These are phyloP conservation scores for Goffeauzyma gilvescens DNA, from an alignment of 768 basidiomycete species.

Conservation along the genomic window DNA sequence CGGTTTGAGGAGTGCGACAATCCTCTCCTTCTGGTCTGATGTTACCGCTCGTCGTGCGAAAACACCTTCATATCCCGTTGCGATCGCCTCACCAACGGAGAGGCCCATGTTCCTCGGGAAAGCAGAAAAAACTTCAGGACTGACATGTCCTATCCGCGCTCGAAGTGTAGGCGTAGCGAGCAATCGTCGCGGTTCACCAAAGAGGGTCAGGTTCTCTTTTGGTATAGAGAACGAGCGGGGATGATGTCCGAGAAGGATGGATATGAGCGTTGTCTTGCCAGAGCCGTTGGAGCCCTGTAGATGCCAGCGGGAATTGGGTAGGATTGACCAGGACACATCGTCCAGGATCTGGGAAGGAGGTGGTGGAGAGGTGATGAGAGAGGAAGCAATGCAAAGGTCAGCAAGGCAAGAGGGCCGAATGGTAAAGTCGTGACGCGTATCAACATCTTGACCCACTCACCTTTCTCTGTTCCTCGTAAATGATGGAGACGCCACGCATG, in stretches of 20 bases:
- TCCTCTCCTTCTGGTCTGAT: slow-evolving; percentile 35
- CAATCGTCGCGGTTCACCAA: slow-evolving; percentile 43
- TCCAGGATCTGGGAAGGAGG: slow-evolving; percentile 46
- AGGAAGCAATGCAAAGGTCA: too few relatives aligned
- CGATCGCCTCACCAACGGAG: slow-evolving; percentile 59
- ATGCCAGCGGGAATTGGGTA: slow-evolving; percentile 70
- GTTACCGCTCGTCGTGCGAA: slow-evolving; percentile 42
- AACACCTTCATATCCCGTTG: slow-evolving; percentile 72
- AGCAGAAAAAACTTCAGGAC: slow-evolving; percentile 76
- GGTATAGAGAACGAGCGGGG: slow-evolving; percentile 70
- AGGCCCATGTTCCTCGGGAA: slow-evolving; percentile 56
- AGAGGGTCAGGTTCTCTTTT: slow-evolving; percentile 41
- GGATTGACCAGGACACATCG: slow-evolving; percentile 63
- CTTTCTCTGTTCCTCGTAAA: slow-evolving; percentile 49
- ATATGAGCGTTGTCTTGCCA: slow-evolving; percentile 83
- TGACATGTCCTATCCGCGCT: slow-evolving; percentile 55
- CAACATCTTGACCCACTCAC: slow-evolving; percentile 34
- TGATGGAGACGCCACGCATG: slow-evolving; percentile 48
- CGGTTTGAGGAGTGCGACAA: slow-evolving; percentile 44
- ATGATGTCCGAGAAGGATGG: slow-evolving; percentile 80
- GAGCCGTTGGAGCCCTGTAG: slow-evolving; percentile 80
- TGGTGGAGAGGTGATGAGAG: not conserved
- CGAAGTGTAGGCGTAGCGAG: slow-evolving; percentile 50
- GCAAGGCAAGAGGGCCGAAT: too few relatives aligned
- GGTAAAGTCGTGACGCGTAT: too few relatives aligned